Evolutionary conservation across 305 asterid species (phyloP).

Genomic region (Fraxinus xanthoxyloides): DNA sequence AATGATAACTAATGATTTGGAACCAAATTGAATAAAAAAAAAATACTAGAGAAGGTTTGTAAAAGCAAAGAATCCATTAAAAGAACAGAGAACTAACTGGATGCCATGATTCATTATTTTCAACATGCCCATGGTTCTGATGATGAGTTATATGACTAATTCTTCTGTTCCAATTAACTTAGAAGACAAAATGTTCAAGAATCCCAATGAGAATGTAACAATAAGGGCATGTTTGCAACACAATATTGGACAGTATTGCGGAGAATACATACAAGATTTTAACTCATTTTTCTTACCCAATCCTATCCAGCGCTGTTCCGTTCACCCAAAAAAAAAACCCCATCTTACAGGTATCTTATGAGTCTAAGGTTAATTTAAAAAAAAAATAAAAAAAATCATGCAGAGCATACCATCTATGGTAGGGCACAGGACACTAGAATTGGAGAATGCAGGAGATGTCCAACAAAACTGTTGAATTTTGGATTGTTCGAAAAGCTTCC

Average conservation of each 20-base stretch:
- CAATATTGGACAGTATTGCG: not conserved
- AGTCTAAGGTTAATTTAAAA: not conserved
- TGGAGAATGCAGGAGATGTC: too few relatives aligned
- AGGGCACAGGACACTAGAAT: too few relatives aligned
- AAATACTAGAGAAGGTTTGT: too few relatives aligned
- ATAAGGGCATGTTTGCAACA: not conserved
- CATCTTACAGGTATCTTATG: not conserved
- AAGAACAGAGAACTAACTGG: conserved; percentile 48
- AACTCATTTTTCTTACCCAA: not conserved
- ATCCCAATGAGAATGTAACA: not conserved
- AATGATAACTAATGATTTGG: too few relatives aligned
- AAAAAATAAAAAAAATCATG: too few relatives aligned
- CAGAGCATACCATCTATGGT: too few relatives aligned
- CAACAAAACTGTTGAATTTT: too few relatives aligned
- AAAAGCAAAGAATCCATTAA: too few relatives aligned
- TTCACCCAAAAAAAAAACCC: too few relatives aligned
- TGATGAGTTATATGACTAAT: conserved; percentile 95
- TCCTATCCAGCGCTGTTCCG: not conserved
- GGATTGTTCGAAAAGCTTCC: too few relatives aligned
- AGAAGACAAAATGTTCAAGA: not conserved
- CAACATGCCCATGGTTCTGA: conserved; percentile 95
- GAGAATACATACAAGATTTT: not conserved
- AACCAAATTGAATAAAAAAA: too few relatives aligned
- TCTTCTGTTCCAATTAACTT: conserved; percentile 45
- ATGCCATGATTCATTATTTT: conserved; percentile 92